Percentiles rank a stretch among this genome's conserved stretches.
Conservation (phyloP, 2,329 filamentous ascomycete genomes). For the Colletotrichum theobromicola region DNA sequence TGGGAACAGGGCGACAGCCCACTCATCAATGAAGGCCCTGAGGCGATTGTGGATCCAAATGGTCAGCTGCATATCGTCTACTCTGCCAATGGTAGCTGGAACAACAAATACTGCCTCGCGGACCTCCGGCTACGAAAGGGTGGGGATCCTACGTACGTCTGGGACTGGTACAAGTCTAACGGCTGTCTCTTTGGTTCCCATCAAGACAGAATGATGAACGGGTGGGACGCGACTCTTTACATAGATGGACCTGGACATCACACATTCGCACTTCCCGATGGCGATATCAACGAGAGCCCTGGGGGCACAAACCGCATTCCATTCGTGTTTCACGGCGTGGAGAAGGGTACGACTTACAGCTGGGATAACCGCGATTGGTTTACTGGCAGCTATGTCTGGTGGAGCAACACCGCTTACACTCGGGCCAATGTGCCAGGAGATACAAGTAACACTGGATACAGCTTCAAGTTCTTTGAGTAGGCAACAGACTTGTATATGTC, state of each 20-base stretch:
- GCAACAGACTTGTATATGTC: neutral
- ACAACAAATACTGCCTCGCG: slow-evolving; percentile 26
- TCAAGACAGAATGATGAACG: slow-evolving; percentile 27
- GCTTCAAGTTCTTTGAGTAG: slow-evolving; percentile 27
- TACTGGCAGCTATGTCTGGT: slow-evolving; percentile 25
- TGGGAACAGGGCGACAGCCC: slow-evolving; percentile 26
- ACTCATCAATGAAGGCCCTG: slow-evolving; percentile 28
- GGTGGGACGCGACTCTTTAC: slow-evolving; percentile 26
- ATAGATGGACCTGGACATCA: slow-evolving; percentile 29
- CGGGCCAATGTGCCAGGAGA: slow-evolving; percentile 23
- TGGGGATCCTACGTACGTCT: slow-evolving; percentile 28
- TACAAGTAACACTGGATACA: slow-evolving; percentile 18
- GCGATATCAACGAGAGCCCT: slow-evolving; percentile 22
- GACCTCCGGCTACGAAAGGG: slow-evolving; percentile 28
- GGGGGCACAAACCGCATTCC: slow-evolving; percentile 17
- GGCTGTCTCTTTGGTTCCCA: slow-evolving; percentile 29
- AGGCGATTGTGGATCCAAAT: slow-evolving; percentile 27
- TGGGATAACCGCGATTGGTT: slow-evolving; percentile 26
- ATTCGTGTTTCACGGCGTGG: slow-evolving; percentile 26
- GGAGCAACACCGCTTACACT: slow-evolving; percentile 21
- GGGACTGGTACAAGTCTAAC: slow-evolving; percentile 33
- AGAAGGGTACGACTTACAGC: slow-evolving; percentile 24
- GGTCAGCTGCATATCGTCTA: slow-evolving; percentile 31
- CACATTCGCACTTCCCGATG: slow-evolving; percentile 26
- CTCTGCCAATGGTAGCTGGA: slow-evolving; percentile 31